Percentiles rank a stretch among this genome's conserved stretches.
These are phyloP conservation scores for Nigrograna mackinnonii DNA, from an alignment of 2,329 filamentous ascomycete genomes.

Conservation along the genomic window DNA sequence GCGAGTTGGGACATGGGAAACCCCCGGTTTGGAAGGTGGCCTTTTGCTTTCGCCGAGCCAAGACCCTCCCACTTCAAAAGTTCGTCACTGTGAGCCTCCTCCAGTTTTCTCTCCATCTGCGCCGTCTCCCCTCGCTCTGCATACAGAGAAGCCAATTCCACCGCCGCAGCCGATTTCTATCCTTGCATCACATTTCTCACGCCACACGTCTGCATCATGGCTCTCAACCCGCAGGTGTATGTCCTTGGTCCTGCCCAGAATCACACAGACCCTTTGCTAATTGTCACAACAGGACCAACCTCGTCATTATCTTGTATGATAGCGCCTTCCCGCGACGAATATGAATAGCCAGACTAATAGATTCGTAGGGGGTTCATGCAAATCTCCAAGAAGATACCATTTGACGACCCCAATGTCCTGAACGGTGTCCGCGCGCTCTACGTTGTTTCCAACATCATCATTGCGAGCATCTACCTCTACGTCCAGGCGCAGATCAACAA, in stretches of 20 bases:
- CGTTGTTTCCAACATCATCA: slow-evolving; percentile 77
- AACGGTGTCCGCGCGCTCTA: slow-evolving; percentile 67
- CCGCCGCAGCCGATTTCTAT: no score
- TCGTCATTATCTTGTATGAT: slow-evolving; percentile 42
- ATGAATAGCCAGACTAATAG: slow-evolving; percentile 10
- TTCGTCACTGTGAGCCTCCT: slow-evolving; percentile 16
- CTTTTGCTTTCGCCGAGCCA: slow-evolving; percentile 24
- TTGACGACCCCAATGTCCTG: slow-evolving; percentile 80
- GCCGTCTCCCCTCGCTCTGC: slow-evolving; percentile 1
- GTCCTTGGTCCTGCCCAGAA: slow-evolving; percentile 9
- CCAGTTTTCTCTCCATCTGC: slow-evolving; percentile 8
- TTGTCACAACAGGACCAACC: slow-evolving; percentile 32
- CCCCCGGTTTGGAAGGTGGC: slow-evolving; percentile 23
- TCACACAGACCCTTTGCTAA: slow-evolving; percentile 24
- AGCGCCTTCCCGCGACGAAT: not conserved
- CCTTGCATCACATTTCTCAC: not conserved
- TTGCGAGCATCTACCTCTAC: slow-evolving; percentile 82
- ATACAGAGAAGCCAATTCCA: no score
- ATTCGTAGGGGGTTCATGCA: slow-evolving; percentile 78
- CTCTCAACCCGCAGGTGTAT: slow-evolving; percentile 42
- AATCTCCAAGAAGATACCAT: slow-evolving; percentile 92
- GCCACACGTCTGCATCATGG: slow-evolving; percentile 22
- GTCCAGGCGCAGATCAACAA: slow-evolving; percentile 84
- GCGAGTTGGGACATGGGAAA: not conserved
- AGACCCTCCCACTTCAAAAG: slow-evolving; percentile 23